Evolutionary conservation across 768 basidiomycete genomes (phyloP), one percentile per base, ranked within the genome.

Genomic region (Lepiota venenata): DNA sequence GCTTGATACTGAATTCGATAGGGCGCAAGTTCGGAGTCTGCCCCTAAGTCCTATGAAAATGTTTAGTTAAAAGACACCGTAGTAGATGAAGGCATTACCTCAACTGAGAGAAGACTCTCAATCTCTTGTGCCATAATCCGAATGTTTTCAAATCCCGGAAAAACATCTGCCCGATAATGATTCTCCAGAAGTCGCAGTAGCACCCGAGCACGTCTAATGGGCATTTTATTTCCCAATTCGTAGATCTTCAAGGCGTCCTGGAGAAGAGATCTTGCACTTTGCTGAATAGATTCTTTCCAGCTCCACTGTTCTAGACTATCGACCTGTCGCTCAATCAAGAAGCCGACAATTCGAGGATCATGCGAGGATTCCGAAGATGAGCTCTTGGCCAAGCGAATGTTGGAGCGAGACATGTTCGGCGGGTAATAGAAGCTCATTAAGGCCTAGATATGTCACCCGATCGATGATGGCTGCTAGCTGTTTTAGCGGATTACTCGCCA

Each of bases 381-480:
- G 12, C 40, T 52, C 5, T 53, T 60, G 0, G 47, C 49, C 2
- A 58, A 32, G 15, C n/a, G 60, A 49, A 7, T 59, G 61, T 8
- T 58, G 66, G 4, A 88, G 63, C 0, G 85, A 83, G 4, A 88
- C 72, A 11, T 75, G 70, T 4, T 68, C 63, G 0, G 82, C 69
- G 7, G 71, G 59, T 44, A 87, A 69, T 25, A 88, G 70, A 4
- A 92, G 77, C 25, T 92, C 89, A 63, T 79, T 87, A 2, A 80
- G 70, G 11, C 80, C 85, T 20, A 87, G 73, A 55, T 84, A 86
- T 0, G 89, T 85, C 20, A 84, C 70, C 16, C 83, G 73, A 56
- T 91, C 87, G 15, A 92, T 60, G 39, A 91, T 76, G 7, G 70
- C 65, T 0, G 72, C 78, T 5, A 90, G 74, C 52, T 88, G 85